Evolutionary conservation across 2,329 filamentous ascomycete species (phyloP).

Genomic region (Amesomyces nigricolor): DNA sequence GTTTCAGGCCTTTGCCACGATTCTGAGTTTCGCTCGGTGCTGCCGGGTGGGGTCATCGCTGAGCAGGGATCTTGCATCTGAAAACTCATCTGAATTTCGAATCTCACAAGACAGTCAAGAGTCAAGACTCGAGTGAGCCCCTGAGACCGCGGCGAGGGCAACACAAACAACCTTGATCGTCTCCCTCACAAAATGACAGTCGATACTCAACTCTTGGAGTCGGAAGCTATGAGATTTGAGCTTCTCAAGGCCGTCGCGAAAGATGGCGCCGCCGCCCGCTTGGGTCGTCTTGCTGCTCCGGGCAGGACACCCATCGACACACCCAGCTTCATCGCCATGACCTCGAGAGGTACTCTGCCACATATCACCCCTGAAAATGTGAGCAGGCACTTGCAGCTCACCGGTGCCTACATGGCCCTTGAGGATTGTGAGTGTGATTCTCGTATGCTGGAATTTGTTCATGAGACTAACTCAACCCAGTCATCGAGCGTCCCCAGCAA

Average conservation of each 20-base stretch:
- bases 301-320: conserved; percentile 66
- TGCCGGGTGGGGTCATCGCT: neutral
- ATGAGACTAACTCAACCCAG: conserved; percentile 31
- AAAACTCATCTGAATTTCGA: neutral
- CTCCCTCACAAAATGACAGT: conserved; percentile 12
- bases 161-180: neutral
- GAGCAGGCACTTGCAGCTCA: conserved; percentile 56
- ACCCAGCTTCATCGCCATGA: conserved; percentile 73
- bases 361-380: conserved; percentile 86
- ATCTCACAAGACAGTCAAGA: neutral
- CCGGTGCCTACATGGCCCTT: conserved; percentile 71
- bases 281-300: conserved; percentile 60
- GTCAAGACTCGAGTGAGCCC: too few species aligned
- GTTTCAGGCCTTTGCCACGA: neutral
- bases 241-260: conserved; percentile 39
- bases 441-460: neutral
- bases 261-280: conserved; percentile 48
- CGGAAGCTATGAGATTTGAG: conserved; percentile 38
- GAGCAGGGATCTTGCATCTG: too few species aligned
- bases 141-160: too few species aligned
- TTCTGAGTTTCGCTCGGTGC: neutral
- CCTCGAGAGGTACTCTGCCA: conserved; percentile 78
- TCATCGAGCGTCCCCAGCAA: conserved; percentile 46
- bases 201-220: conserved; percentile 14
- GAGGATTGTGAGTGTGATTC: conserved; percentile 74